Evolutionary conservation across 1,284 basidiomycete species (phyloP).

Genomic region (Phylloboletellus chloephorus): DNA sequence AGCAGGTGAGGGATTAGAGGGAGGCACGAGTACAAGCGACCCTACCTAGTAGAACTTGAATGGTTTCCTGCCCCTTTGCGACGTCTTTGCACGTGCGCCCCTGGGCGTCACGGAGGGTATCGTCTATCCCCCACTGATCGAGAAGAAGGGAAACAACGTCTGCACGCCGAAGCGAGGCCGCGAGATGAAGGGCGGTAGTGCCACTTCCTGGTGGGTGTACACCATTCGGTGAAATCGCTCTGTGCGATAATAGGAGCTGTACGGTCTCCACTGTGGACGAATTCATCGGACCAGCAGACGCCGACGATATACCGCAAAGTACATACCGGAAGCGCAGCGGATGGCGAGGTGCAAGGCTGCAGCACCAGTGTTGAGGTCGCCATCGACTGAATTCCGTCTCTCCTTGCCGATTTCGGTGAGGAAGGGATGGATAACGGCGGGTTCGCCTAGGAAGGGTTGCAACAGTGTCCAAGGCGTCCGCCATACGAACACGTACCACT

Average conservation of each 20-base stretch:
- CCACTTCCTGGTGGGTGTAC: slow-evolving; percentile 64
- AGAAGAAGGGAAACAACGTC: slow-evolving; percentile 76
- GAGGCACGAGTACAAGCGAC: background rate
- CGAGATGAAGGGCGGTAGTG: slow-evolving; percentile 84
- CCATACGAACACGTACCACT: slow-evolving; percentile 37
- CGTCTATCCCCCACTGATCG: slow-evolving; percentile 77
- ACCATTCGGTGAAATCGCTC: slow-evolving; percentile 73
- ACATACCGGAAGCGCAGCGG: slow-evolving; percentile 75
- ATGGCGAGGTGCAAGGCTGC: slow-evolving; percentile 83
- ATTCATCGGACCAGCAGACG: slow-evolving; percentile 6
- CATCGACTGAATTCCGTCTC: slow-evolving; percentile 43
- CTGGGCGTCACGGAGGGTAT: slow-evolving; percentile 67
- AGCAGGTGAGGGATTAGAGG: slow-evolving; percentile 5
- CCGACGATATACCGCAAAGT: slow-evolving; percentile 1
- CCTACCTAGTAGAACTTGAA: slow-evolving; percentile 68
- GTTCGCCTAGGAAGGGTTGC: slow-evolving; percentile 49
- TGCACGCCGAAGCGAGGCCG: slow-evolving; percentile 71
- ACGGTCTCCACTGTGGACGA: slow-evolving; percentile 23
- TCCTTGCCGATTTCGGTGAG: slow-evolving; percentile 71
- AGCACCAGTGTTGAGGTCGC: slow-evolving; percentile 56
- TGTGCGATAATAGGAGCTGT: slow-evolving; percentile 68
- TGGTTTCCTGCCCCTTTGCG: slow-evolving; percentile 64
- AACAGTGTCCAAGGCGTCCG: slow-evolving; percentile 3
- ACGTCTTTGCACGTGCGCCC: slow-evolving; percentile 74
- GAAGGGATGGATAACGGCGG: slow-evolving; percentile 76